These are phyloP conservation scores for Yamagishiella unicocca DNA, from an alignment of 139 green algal species.

Conservation along the genomic window DNA sequence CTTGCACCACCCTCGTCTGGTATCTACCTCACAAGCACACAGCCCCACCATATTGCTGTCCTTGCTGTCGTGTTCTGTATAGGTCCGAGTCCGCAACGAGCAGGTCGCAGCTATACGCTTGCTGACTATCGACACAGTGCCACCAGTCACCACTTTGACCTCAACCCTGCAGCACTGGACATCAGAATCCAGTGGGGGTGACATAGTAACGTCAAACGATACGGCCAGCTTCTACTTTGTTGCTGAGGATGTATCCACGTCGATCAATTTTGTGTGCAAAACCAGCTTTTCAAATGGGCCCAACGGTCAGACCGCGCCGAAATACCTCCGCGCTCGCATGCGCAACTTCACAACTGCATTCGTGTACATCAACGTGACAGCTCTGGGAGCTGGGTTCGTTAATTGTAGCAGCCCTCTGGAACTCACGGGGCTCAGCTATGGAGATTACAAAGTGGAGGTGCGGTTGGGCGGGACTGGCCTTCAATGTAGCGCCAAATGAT, in stretches of 20 bases:
- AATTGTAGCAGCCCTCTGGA: slow-evolving; percentile 13
- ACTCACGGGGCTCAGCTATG: slow-evolving; percentile 39
- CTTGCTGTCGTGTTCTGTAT: too few species aligned
- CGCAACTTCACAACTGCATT: too few species aligned
- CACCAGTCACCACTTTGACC: slow-evolving; percentile 38
- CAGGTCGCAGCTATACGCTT: slow-evolving; percentile 13
- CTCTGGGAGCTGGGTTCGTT: neutral
- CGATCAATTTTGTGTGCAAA: slow-evolving; percentile 67
- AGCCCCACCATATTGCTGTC: too few species aligned
- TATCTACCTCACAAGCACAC: neutral
- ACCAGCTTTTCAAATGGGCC: too few species aligned
- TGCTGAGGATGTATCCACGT: slow-evolving; percentile 51
- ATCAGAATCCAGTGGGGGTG: too few species aligned
- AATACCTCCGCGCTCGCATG: too few species aligned
- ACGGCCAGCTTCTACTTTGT: slow-evolving; percentile 53
- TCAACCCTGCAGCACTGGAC: too few species aligned
- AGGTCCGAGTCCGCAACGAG: slow-evolving; percentile 39
- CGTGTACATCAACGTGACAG: too few species aligned
- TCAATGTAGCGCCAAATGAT: too few species aligned
- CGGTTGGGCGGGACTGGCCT: too few species aligned
- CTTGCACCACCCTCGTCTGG: neutral
- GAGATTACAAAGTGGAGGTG: slow-evolving; percentile 47
- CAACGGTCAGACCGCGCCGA: too few species aligned
- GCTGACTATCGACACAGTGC: slow-evolving; percentile 61
- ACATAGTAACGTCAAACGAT: too few species aligned